Percentiles rank a stretch among this genome's conserved stretches.
Evolutionary conservation across 2,329 filamentous ascomycete species (phyloP).

Genomic region (Epichloe amarillans): DNA sequence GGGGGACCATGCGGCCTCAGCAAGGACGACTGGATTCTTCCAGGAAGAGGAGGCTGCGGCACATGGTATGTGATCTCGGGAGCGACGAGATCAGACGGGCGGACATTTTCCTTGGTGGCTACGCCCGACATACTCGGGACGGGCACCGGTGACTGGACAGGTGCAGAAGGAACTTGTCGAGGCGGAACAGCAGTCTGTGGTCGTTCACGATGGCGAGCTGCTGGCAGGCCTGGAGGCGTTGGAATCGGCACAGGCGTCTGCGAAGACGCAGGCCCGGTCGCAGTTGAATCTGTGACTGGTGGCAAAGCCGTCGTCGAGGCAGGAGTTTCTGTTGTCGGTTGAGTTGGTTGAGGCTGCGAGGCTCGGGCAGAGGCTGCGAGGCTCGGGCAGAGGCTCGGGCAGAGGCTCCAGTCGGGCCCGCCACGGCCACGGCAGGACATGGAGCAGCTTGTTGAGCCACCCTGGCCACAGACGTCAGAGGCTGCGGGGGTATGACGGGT

Average conservation of each 20-base stretch:
- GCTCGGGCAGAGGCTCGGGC: neutral
- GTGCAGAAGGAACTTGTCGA: constrained; percentile 1
- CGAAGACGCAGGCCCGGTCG: constrained; percentile 6
- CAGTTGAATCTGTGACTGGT: neutral
- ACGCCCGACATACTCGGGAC: constrained; percentile 4
- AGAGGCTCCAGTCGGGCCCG: neutral
- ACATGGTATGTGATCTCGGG: constrained; percentile 29
- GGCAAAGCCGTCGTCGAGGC: neutral
- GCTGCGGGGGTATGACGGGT: constrained; percentile 17
- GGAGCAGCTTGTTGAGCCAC: constrained; percentile 5
- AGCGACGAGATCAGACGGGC: constrained; percentile 23
- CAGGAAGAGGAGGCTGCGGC: constrained; percentile 18
- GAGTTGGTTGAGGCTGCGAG: neutral
- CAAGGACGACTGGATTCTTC: constrained; percentile 16
- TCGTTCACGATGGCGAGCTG: constrained; percentile 12
- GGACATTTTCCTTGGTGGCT: constrained; percentile 12
- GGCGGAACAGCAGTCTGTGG: constrained; percentile 2
- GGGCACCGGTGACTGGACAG: constrained; percentile 1
- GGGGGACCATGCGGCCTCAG: constrained; percentile 22
- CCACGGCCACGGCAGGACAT: neutral
- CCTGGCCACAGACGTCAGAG: constrained; percentile 8
- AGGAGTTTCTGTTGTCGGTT: neutral
- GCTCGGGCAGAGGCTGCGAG: neutral
- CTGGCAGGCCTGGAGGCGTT: constrained; percentile 10
- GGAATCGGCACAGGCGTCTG: constrained; percentile 10